Conservation (phyloP, 345 rosid species). For the Anastatica hierochuntica region DNA sequence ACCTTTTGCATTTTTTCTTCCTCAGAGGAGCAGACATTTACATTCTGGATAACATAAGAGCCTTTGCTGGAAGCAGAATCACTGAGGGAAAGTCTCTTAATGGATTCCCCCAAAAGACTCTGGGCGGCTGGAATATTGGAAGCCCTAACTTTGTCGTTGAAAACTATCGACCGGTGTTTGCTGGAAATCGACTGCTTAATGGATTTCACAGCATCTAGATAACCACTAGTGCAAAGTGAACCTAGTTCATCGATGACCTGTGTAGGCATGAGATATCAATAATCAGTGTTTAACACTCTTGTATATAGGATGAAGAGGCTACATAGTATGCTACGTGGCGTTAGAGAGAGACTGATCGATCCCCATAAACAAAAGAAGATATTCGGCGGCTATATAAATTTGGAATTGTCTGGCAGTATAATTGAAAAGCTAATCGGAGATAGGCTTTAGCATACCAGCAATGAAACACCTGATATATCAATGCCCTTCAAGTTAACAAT, state of each 20-base stretch:
- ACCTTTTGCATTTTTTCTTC: constrained; percentile 46
- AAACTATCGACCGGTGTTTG: constrained; percentile 43
- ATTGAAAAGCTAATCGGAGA: not conserved
- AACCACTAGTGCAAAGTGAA: constrained; percentile 29
- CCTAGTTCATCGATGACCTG: constrained; percentile 69
- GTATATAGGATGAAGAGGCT: too few species aligned
- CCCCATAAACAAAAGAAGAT: too few species aligned
- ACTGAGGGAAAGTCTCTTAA: constrained; percentile 35
- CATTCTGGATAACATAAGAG: constrained; percentile 39
- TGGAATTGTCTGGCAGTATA: too few species aligned
- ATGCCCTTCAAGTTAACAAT: constrained; percentile 60
- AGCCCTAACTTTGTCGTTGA: constrained; percentile 31
- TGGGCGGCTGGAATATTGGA: constrained; percentile 25
- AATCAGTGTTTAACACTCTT: too few species aligned
- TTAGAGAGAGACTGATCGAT: too few species aligned
- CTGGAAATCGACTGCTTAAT: constrained; percentile 49
- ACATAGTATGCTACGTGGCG: too few species aligned
- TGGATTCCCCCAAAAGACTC: constrained; percentile 34
- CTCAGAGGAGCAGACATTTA: constrained; percentile 34
- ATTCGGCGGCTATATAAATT: too few species aligned
- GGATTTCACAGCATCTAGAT: constrained; percentile 40
- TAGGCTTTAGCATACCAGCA: constrained; percentile 44
- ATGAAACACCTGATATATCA: constrained; percentile 59
- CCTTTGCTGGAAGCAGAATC: constrained; percentile 41
- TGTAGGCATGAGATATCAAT: not conserved